Evolutionary conservation across 75 land plant genomes (phyloP).

Genomic region (Larix kaempferi): DNA sequence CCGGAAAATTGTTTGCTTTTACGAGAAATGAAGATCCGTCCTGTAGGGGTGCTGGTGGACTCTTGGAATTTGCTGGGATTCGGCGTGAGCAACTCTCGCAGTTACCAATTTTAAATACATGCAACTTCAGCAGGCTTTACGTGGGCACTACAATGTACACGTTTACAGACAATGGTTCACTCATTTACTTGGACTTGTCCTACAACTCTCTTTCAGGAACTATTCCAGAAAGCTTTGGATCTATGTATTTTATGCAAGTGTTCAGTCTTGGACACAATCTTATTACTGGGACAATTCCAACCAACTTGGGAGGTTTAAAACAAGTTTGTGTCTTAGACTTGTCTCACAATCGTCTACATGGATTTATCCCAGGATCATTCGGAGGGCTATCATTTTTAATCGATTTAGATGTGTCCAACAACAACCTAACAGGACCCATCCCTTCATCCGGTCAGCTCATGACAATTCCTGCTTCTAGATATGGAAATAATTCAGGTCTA

Average conservation of each 20-base stretch:
- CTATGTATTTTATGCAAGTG: conserved; percentile 50
- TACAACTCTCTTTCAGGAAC: conserved; percentile 52
- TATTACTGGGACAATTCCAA: conserved; percentile 57
- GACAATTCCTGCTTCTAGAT: conserved; percentile 54
- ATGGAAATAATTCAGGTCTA: conserved; percentile 53
- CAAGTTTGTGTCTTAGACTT: conserved; percentile 50
- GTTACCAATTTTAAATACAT: conserved; percentile 52
- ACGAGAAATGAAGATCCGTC: conserved; percentile 52
- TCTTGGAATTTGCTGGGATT: conserved; percentile 63
- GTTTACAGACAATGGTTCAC: conserved; percentile 40
- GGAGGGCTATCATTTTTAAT: conserved; percentile 43
- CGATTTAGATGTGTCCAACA: conserved; percentile 71
- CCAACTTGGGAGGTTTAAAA: conserved; percentile 46
- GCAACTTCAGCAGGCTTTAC: conserved; percentile 56
- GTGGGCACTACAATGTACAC: conserved; percentile 47
- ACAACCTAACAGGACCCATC: conserved; percentile 72
- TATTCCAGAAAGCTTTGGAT: conserved; percentile 50
- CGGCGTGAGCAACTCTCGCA: conserved; percentile 39
- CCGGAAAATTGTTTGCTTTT: conserved; percentile 53
- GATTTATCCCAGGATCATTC: conserved; percentile 47
- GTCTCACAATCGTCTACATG: conserved; percentile 56
- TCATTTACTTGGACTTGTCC: conserved; percentile 69
- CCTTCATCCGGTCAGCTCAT: conserved; percentile 67
- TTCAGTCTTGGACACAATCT: conserved; percentile 74
- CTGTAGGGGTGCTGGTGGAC: conserved; percentile 63